A percentile compares a stretch with the other conserved stretches of the same genome.
Conservation (phyloP, 1,139 yeast genomes). For the Nakaseomyces nivariensis region DNA sequence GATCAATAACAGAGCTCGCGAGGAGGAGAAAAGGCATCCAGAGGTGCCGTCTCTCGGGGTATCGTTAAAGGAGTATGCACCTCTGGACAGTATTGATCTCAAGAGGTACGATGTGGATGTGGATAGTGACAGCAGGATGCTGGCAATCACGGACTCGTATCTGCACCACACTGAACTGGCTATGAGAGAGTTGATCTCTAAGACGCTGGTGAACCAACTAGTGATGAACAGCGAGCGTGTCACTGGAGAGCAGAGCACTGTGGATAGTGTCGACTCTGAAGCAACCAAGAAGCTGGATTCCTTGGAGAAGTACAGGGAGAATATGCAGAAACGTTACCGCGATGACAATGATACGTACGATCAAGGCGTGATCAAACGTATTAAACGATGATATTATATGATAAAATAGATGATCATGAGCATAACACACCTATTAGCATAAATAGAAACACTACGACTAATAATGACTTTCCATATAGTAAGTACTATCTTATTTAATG, state of each 20-base stretch:
- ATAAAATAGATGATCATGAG: no score
- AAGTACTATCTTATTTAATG: no score
- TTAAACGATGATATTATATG: neutral
- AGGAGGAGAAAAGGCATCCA: constrained; percentile 10
- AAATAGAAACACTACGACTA: neutral
- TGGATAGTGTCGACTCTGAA: neutral
- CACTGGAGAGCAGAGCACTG: neutral
- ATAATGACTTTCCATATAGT: neutral
- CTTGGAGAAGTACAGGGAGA: constrained; percentile 2
- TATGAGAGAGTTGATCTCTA: constrained; percentile 13
- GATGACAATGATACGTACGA: neutral
- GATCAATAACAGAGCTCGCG: neutral
- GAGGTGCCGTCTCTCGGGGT: constrained; percentile 7
- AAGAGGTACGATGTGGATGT: constrained; percentile 4
- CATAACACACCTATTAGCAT: no score
- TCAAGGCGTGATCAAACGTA: neutral
- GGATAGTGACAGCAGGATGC: constrained; percentile 5
- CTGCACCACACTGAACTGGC: constrained; percentile 20
- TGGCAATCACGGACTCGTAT: constrained; percentile 16
- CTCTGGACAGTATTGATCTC: constrained; percentile 5
- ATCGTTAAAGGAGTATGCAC: neutral
- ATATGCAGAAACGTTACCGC: neutral
- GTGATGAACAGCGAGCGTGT: constrained; percentile 18
- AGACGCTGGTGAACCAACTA: constrained; percentile 25
- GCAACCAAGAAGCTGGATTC: constrained; percentile 1